phyloP scores from a whole-genome alignment of 495 filamentous ascomycete species.

The Tuber borchii region DNA sequence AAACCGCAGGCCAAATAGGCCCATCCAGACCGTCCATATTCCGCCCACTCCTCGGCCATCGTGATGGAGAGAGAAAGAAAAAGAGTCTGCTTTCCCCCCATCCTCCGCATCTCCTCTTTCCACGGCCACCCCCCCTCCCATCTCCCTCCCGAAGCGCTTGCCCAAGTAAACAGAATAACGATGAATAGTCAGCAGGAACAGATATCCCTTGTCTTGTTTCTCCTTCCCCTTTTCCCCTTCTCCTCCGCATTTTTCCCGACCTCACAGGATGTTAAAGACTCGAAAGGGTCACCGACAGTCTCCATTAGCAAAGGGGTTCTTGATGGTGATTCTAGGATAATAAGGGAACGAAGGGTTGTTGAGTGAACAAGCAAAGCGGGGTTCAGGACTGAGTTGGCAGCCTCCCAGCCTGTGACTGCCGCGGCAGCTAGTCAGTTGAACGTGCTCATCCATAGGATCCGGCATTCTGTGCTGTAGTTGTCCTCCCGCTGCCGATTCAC shows the following conservation, averaged over 20 bases:
- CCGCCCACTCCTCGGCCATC: not conserved
- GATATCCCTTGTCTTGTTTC: slow-evolving; percentile 9
- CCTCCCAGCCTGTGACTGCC: slow-evolving; percentile 8
- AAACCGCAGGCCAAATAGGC: not conserved
- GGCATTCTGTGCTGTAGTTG: slow-evolving; percentile 3
- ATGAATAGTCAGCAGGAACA: slow-evolving; percentile 30
- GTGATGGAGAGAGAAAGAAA: not conserved
- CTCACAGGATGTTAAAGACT: slow-evolving; percentile 23
- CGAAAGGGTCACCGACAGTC: slow-evolving; percentile 14
- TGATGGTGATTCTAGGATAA: slow-evolving; percentile 1
- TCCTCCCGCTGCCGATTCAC: not conserved
- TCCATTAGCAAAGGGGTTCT: not conserved
- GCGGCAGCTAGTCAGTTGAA: not conserved
- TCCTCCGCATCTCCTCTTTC: not conserved
- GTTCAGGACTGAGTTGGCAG: slow-evolving; percentile 24
- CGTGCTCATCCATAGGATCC: not conserved
- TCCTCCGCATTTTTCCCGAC: not conserved
- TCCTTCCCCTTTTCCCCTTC: slow-evolving; percentile 3
- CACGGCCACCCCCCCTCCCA: slow-evolving; percentile 5
- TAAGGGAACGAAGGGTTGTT: slow-evolving; percentile 11
- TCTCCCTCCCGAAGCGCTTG: slow-evolving; percentile 30
- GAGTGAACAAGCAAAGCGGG: slow-evolving; percentile 29
- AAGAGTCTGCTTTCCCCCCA: not conserved
- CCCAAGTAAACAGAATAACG: slow-evolving; percentile 20
- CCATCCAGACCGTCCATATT: not conserved